These are phyloP conservation scores for Medicago ruthenica DNA, from an alignment of 306 rosid genomes.

Conservation along the genomic window DNA sequence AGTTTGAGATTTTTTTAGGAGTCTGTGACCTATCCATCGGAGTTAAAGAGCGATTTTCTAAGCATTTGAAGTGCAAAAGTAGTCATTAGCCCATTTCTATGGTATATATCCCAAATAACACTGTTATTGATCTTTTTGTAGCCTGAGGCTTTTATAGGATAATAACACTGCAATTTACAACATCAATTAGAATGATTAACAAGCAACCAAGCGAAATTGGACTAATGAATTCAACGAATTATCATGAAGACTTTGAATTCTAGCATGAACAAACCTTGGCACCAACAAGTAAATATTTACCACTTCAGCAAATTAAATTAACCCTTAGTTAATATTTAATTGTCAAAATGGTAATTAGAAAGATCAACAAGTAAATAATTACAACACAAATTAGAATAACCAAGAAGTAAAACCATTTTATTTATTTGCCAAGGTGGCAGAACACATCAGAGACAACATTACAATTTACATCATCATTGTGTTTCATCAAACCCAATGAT, in stretches of 20 bases:
- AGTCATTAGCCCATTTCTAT: too few species aligned
- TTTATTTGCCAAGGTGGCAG: constrained; percentile 32
- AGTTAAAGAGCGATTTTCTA: too few species aligned
- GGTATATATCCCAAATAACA: too few species aligned
- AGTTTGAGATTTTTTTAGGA: too few species aligned
- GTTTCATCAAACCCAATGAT: constrained; percentile 13
- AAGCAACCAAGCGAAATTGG: too few species aligned
- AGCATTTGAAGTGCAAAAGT: too few species aligned
- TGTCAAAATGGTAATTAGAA: neutral
- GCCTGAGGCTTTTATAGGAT: too few species aligned
- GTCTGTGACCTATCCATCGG: too few species aligned
- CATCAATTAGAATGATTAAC: neutral
- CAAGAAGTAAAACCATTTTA: constrained; percentile 26
- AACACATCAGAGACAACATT: constrained; percentile 26
- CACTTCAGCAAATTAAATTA: neutral
- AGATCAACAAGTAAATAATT: neutral
- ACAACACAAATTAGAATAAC: constrained; percentile 18
- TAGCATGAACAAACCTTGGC: neutral
- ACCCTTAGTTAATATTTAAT: neutral
- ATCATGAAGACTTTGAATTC: neutral
- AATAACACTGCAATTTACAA: neutral
- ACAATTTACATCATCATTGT: neutral
- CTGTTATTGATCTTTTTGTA: too few species aligned
- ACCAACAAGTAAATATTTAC: neutral
- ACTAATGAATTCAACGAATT: neutral